phyloP scores from a whole-genome alignment of 139 green algal species.

The Astrephomene gubernaculifera region DNA sequence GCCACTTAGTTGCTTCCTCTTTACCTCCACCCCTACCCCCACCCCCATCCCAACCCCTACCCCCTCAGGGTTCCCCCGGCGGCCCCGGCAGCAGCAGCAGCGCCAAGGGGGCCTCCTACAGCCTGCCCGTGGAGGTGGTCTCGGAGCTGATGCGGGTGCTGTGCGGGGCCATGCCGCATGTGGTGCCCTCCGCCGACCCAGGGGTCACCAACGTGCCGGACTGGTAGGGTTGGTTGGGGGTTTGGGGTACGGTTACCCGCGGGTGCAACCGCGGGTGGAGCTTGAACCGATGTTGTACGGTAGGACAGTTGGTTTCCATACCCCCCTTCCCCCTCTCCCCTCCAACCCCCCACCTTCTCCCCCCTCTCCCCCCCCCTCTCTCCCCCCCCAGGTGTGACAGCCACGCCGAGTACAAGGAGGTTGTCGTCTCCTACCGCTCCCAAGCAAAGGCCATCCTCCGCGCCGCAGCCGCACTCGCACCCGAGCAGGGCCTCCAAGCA shows the following conservation, averaged over 20 bases:
- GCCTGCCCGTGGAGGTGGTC: conserved; percentile 15
- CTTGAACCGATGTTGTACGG: no score
- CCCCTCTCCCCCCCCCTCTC: background rate
- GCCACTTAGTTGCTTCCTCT: no score
- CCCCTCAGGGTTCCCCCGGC: background rate
- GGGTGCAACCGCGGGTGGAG: no score
- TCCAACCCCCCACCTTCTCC: background rate
- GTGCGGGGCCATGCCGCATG: conserved; percentile 23
- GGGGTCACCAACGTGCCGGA: conserved; percentile 37
- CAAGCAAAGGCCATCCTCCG: conserved; percentile 55
- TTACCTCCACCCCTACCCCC: no score
- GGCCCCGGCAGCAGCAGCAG: background rate
- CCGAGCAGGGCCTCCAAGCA: conserved; percentile 15
- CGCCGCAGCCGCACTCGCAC: conserved; percentile 42
- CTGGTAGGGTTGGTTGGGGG: no score
- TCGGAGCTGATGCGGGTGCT: conserved; percentile 42
- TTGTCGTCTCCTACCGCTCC: conserved; percentile 28
- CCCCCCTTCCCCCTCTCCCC: no score
- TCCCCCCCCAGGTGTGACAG: conserved; percentile 16
- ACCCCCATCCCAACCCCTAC: background rate
- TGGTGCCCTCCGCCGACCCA: conserved; percentile 36
- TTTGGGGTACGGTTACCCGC: no score
- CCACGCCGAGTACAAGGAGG: conserved; percentile 31
- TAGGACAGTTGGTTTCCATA: no score
- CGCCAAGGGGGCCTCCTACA: background rate